Evolutionary conservation across 177 flowering plant genomes (phyloP), one percentile per base, ranked within the genome.

Genomic region (Vitis hybrid): DNA sequence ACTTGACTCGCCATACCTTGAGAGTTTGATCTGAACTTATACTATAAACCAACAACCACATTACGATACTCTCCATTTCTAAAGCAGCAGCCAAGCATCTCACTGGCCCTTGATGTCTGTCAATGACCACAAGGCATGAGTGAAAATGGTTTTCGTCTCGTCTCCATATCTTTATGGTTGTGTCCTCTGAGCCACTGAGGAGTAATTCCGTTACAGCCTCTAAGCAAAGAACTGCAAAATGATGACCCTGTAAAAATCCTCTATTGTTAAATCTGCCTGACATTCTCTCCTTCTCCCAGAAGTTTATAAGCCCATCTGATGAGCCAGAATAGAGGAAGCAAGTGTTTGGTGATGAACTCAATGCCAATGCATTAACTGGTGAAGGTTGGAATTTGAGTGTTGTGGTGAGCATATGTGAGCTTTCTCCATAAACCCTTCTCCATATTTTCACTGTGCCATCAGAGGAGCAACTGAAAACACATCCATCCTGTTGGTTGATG

Each of bases 161-260:
- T 72, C 77, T 80, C 86, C 88, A 86, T n/a, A 86, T 74, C 70
- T 84, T 69, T 50, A 86, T 83, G 1, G 84, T 86, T 2, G 84
- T 76, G 67, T 86, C 89, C 70, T 82, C 88, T 1, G 89, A 86
- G 0, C 89, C 89, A 26, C 86, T 86, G 11, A 86, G 68, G 1
- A 86, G 19, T 69, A 79, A 33, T 51, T 67, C 76, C 56, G 60
- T 84, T 5, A 78, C 6, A 0, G 84, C 69, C 10, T 55, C 81
- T 11, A 86, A 26, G 69, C 89, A 82, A 8, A 82, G 81, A 15
- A 86, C 84, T 0, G 81, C 68, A 15, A 81, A 81, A 1, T 70
- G 64, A 66, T 83, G 89, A 8, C 87, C 89, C 51, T 78, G 82
- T 15, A 86, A 61, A 49, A 77, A 75, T 10, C 89, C 89, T 53